Conservation (phyloP, 768 basidiomycete genomes). For the Ephemerocybe angulata region DNA sequence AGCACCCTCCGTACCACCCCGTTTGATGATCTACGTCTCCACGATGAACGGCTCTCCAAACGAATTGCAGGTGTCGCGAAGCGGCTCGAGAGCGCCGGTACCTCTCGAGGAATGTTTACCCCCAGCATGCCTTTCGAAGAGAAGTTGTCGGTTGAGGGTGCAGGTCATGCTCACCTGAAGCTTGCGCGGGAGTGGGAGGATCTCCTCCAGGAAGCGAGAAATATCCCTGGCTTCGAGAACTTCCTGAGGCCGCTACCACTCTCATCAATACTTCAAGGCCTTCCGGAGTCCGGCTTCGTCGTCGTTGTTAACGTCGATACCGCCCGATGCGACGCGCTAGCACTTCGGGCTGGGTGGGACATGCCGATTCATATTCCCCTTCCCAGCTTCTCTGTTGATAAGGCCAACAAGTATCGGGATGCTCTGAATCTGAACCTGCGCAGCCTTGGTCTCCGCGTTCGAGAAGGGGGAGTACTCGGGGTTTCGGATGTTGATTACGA, state of each 20-base stretch:
- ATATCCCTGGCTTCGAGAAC: not conserved
- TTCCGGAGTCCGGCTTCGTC: conserved; percentile 3
- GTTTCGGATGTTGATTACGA: not conserved
- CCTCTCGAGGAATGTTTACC: not conserved
- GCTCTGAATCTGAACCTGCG: not conserved
- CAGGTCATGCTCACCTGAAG: not conserved
- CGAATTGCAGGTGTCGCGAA: not conserved
- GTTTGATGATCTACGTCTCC: conserved; percentile 13
- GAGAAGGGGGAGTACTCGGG: not conserved
- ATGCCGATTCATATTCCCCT: conserved; percentile 11
- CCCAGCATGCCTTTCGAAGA: not conserved
- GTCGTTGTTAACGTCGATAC: conserved; percentile 12
- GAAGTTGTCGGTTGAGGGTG: too few relatives aligned
- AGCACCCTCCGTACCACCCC: conserved; percentile 18
- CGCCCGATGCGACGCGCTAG: conserved; percentile 18
- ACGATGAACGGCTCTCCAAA: conserved; percentile 18
- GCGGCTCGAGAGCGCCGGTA: not conserved
- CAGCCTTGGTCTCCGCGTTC: not conserved
- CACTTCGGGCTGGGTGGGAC: conserved; percentile 7
- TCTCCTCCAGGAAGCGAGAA: not conserved
- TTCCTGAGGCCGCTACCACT: not conserved
- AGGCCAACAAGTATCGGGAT: not conserved
- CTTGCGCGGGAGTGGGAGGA: conserved; percentile 1
- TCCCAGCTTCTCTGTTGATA: conserved; percentile 1
- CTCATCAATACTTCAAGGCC: not conserved